Base-by-base conservation (phyloP, 2,329 filamentous ascomycete species). In the Taxawa tesnikishii region DNA sequence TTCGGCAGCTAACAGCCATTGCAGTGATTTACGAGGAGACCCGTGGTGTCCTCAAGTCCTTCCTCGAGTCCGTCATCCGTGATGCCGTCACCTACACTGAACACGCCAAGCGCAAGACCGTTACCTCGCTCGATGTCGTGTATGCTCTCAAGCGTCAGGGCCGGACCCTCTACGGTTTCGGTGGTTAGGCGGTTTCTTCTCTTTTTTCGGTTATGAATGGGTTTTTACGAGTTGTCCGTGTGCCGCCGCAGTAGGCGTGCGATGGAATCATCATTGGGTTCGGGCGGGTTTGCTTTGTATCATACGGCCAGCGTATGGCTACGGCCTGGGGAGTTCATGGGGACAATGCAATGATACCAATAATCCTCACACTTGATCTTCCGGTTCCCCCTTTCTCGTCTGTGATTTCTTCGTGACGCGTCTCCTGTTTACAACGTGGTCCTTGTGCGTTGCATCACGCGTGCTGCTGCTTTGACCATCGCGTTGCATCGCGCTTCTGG, bases 11-110 rank as follows among this genome's bases (percentile, higher is more conserved):
- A 34, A 50, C 45, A 31, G 18, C 28, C 38, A 34, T 17, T 29
- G 14, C 46, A 71, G 69, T 82, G 79, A 83, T 83, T 68, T 83
- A 83, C 69, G 79, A 82, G 60, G 76, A 84, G 69, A 83, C 79
- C 51, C 79, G 79, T 56, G 77, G 77, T 71, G 79, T 83, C 52
- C 70, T 84, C 52, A 83, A 83, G 74, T 79, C 78, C 60, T 83
- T 83, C 75, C 77, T 84, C 49, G 79, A 83, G 65, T 72, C 75
- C 60, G 79, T 84, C 60, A 83, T 84, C 56, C 73, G 78, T 61
- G 78, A 83, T 51, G 76, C 78, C 41, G 75, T 83, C 64, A 83
- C 79, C 56, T 83, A 83, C 69, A 83, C 79, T 48, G 79, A 83
- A 68, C 79, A 83, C 72, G 76, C 76, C 60, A 83, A 83, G 75